These are phyloP conservation scores for Arxiozyma slooffiae DNA, from an alignment of 1,139 yeast genomes.

Conservation along the genomic window DNA sequence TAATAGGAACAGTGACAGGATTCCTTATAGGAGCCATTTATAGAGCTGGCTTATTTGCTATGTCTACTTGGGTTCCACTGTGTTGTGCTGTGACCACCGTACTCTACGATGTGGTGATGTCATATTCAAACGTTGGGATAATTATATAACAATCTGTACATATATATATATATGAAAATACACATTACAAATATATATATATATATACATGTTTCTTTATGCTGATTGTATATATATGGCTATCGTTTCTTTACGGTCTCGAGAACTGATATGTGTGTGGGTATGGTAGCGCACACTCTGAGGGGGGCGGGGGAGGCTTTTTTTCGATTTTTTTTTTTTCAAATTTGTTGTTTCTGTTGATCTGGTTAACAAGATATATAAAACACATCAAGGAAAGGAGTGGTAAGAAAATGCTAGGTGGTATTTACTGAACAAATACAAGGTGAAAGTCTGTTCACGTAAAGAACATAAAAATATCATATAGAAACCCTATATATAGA, in stretches of 20 bases:
- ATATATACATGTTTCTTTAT: too few species aligned
- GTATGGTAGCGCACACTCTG: not conserved
- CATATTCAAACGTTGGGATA: conserved; percentile 47
- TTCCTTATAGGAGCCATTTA: conserved; percentile 59
- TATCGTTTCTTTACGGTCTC: not conserved
- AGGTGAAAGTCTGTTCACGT: not conserved
- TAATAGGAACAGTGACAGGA: conserved; percentile 70
- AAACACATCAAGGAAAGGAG: not conserved
- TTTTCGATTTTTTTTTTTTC: not conserved
- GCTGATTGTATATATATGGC: not conserved
- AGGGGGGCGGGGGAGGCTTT: not conserved
- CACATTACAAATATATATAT: not conserved
- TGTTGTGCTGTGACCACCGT: conserved; percentile 65
- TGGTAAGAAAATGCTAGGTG: not conserved
- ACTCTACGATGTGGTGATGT: conserved; percentile 53
- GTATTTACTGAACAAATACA: not conserved
- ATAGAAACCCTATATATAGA: too few species aligned
- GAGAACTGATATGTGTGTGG: not conserved
- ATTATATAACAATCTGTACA: conserved; percentile 25
- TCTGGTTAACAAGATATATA: too few species aligned
- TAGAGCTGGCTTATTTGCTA: conserved; percentile 63
- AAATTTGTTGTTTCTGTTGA: not conserved
- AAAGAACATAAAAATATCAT: too few species aligned
- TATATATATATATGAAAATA: too few species aligned
- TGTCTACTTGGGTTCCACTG: conserved; percentile 93